Evolutionary conservation across 2,329 filamentous ascomycete species (phyloP), one percentile per base, ranked within the genome.

Genomic region (Botryotinia convoluta): DNA sequence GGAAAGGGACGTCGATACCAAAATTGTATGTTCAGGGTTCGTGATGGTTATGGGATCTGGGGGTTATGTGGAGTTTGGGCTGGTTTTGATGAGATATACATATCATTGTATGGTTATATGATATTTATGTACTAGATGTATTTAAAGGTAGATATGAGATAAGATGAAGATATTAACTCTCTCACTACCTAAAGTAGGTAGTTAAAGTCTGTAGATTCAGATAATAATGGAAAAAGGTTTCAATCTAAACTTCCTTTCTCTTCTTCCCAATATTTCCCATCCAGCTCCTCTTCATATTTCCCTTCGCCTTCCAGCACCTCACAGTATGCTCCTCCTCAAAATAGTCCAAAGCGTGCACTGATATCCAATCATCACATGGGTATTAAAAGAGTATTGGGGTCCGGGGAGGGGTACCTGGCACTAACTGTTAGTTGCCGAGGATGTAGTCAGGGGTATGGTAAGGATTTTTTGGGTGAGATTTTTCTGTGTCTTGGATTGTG

Each of bases 1-100:
- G 65, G 65, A 69, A 57, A 48, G 65, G 65, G 12, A 32, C 65
- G 20, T 42, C 65, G 10, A 69, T 57, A n/a, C 65, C 65, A 37
- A 69, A 57, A 12, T 42, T 69, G 18, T 57, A 69, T 57, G 37
- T 69, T 29, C 65, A 57, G n/a, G 29, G 37, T 32, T 57, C 65
- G 18, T 57, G 12, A 69, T 42, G 1, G 12, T 39, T 4, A 14
- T 39, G 44, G 26, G 18, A 42, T 69, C 0, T 29, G 16, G 37
- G 18, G 20, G 18, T 4, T 3, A 42, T 29, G 16, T 1, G 65
- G 65, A 32, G 65, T 57, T 68, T 68, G 65, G 48, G 42, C 20
- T 3, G 18, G 10, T 0, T 26, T 57, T 0, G 35, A 32, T 7
- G 48, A 10, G 29, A 32, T 32, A n/a, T 29, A 39, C 1, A 44